Percentiles rank a stretch among this genome's conserved stretches.
These are phyloP conservation scores for Cochlearia excelsa DNA, from an alignment of 345 rosid genomes.

Conservation along the genomic window DNA sequence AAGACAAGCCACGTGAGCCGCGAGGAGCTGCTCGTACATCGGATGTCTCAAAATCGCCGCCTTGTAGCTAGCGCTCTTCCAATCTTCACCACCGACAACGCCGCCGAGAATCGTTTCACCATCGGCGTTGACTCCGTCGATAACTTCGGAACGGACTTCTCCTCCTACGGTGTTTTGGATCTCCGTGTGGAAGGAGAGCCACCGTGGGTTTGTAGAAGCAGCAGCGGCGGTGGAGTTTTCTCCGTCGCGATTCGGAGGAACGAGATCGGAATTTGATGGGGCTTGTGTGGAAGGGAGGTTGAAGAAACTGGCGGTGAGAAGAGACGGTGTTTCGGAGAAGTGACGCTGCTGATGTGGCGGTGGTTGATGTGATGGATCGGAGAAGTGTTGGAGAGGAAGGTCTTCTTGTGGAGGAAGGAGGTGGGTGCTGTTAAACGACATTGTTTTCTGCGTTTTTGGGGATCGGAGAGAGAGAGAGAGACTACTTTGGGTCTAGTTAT, in stretches of 20 bases:
- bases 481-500: too few relatives aligned
- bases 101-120: slow-evolving; percentile 12
- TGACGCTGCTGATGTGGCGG: slow-evolving; percentile 24
- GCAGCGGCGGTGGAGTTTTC: slow-evolving; percentile 32
- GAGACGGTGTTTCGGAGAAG: slow-evolving; percentile 29
- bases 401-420: slow-evolving; percentile 37
- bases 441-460: slow-evolving; percentile 29
- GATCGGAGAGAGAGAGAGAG: not conserved
- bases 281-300: slow-evolving; percentile 43
- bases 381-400: slow-evolving; percentile 70
- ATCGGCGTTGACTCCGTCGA: slow-evolving; percentile 40
- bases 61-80: slow-evolving; percentile 73
- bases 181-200: slow-evolving; percentile 56
- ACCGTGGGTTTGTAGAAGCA: slow-evolving; percentile 47
- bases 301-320: slow-evolving; percentile 57
- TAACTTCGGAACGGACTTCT: slow-evolving; percentile 36
- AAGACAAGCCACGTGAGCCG: slow-evolving; percentile 85
- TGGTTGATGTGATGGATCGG: slow-evolving; percentile 42
- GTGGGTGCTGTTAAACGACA: slow-evolving; percentile 37
- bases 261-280: slow-evolving; percentile 21
- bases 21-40: slow-evolving; percentile 81
- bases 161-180: slow-evolving; percentile 39
- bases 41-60: slow-evolving; percentile 86
- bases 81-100: slow-evolving; percentile 45
- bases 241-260: slow-evolving; percentile 24